phyloP scores from a whole-genome alignment of 2,329 filamentous ascomycete genomes.

The Daldinia sp. region DNA sequence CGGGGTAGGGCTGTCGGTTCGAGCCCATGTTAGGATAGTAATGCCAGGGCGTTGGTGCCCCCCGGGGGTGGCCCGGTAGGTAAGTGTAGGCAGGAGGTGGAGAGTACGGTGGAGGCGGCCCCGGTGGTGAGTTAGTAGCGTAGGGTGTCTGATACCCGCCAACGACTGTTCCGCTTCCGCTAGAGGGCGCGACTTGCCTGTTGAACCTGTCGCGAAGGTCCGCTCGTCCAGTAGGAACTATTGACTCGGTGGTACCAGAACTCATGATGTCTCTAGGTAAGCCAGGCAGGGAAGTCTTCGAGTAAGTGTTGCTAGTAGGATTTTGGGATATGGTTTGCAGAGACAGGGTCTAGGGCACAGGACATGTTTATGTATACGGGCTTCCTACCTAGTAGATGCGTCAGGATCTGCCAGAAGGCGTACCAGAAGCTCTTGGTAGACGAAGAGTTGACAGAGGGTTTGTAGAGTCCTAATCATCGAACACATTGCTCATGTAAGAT shows the following conservation, averaged over 20 bases:
- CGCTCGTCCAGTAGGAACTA: not conserved
- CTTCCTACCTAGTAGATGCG: not conserved
- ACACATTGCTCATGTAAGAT: not conserved
- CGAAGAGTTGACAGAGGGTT: slow-evolving; percentile 8
- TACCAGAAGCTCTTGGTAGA: not conserved
- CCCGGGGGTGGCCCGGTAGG: not conserved
- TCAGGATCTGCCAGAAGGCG: not conserved
- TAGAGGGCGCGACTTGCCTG: not conserved
- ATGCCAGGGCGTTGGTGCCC: no score
- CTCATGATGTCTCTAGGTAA: not conserved
- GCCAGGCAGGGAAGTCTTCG: not conserved
- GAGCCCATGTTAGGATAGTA: not conserved
- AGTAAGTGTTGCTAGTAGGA: not conserved
- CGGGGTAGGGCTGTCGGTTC: not conserved
- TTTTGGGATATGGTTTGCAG: not conserved
- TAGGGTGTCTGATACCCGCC: not conserved
- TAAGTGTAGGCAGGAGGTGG: not conserved
- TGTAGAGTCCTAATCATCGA: not conserved
- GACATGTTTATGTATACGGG: not conserved
- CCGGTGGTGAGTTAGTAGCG: not conserved
- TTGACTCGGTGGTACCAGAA: not conserved
- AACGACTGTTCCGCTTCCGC: not conserved
- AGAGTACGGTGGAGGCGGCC: not conserved
- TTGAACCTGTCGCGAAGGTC: not conserved
- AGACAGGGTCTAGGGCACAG: not conserved